phyloP scores from a whole-genome alignment of 805 yeast genomes.

The Yueomyces sp. region DNA sequence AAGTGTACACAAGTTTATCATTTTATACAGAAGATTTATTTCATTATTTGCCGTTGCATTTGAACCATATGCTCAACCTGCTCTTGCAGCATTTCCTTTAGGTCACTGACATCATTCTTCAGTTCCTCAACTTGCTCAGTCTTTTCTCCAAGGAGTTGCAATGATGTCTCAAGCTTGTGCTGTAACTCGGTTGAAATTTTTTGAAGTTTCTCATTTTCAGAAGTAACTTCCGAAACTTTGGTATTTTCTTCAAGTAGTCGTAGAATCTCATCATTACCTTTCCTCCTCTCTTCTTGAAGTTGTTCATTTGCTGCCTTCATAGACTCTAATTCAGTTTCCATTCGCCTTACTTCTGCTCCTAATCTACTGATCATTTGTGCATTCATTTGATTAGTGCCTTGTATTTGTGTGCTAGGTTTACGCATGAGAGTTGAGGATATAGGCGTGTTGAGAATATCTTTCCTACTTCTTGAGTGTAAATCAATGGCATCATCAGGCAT shows the following conservation, averaged over 20 bases:
- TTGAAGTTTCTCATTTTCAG: slow-evolving; percentile 23
- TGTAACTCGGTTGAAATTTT: slow-evolving; percentile 26
- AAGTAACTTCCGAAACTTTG: slow-evolving; percentile 24
- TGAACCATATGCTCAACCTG: slow-evolving; percentile 84
- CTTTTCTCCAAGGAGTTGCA: slow-evolving; percentile 73
- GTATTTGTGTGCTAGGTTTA: slow-evolving; percentile 3
- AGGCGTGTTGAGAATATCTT: neutral
- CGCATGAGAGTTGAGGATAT: neutral
- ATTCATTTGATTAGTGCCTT: slow-evolving; percentile 8
- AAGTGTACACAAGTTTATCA: neutral
- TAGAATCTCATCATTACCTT: slow-evolving; percentile 55
- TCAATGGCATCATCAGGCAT: slow-evolving; percentile 20
- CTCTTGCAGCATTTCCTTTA: slow-evolving; percentile 67
- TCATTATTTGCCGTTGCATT: slow-evolving; percentile 28
- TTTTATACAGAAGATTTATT: neutral
- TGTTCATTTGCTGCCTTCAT: slow-evolving; percentile 48
- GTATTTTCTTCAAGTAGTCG: slow-evolving; percentile 44
- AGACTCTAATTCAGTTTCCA: slow-evolving; percentile 65
- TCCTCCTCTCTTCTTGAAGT: slow-evolving; percentile 44
- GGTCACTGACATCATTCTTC: slow-evolving; percentile 74
- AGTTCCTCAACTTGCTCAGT: slow-evolving; percentile 77
- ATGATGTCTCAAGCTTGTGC: slow-evolving; percentile 37
- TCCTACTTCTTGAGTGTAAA: slow-evolving; percentile 2
- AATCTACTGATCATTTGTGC: slow-evolving; percentile 59
- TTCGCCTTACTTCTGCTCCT: slow-evolving; percentile 60